phyloP scores from a whole-genome alignment of 2,329 filamentous ascomycete species.

The Fusarium begoniae region DNA sequence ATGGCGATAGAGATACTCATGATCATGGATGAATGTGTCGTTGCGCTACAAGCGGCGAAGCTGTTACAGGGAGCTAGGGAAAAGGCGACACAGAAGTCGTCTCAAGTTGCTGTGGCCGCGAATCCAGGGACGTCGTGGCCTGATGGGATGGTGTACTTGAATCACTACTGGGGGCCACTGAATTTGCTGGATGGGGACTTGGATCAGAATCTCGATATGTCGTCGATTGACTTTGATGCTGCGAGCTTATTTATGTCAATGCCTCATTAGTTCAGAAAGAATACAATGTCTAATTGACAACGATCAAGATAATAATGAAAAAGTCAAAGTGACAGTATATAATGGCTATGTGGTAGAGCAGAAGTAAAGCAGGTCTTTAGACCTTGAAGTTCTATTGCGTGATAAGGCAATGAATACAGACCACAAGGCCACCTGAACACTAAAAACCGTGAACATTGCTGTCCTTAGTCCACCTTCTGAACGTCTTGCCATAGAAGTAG shows the following conservation, averaged over 20 bases:
- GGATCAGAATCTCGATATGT: neutral
- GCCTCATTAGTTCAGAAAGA: conserved; percentile 75
- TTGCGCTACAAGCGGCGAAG: neutral
- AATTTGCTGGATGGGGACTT: neutral
- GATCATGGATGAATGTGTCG: neutral
- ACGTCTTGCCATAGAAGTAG: conserved; percentile 1
- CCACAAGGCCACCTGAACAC: neutral
- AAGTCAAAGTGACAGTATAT: neutral
- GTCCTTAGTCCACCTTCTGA: neutral
- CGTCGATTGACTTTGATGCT: neutral
- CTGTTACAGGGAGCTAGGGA: neutral
- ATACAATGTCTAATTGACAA: rapidly evolving
- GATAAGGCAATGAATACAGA: neutral
- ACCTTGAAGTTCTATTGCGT: rapidly evolving
- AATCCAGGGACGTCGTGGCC: neutral
- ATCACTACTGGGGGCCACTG: neutral
- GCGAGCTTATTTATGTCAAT: conserved; percentile 81
- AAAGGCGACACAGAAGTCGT: neutral
- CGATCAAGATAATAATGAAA: rapidly evolving
- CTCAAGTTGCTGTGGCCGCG: neutral
- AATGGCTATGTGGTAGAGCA: too few relatives aligned
- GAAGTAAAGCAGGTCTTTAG: rapidly evolving
- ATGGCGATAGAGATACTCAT: neutral
- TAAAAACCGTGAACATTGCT: neutral
- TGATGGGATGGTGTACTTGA: neutral